Conservation (phyloP, 2,329 filamentous ascomycete species). For the Drechslerella coelobrocha region DNA sequence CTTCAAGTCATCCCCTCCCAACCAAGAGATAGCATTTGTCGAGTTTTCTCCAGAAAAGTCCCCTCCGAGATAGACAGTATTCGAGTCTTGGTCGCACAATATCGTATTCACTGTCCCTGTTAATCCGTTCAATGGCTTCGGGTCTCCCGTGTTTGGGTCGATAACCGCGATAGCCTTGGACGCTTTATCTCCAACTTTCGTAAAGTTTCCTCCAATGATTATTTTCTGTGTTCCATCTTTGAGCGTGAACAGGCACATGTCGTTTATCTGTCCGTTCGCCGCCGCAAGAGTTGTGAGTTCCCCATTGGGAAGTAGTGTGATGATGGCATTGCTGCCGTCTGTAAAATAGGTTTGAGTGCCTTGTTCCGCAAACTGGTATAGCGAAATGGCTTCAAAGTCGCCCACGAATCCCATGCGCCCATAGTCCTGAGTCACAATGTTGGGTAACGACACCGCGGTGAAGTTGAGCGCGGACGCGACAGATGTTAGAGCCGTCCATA, state of each 20-base stretch:
- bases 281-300: conserved; percentile 75
- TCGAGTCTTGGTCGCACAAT: conserved; percentile 77
- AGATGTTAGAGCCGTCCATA: conserved; percentile 37
- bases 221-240: conserved; percentile 73
- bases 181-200: conserved; percentile 77
- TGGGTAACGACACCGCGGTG: conserved; percentile 34
- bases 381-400: conserved; percentile 87
- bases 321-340: conserved; percentile 81
- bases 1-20: conserved; percentile 71
- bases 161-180: conserved; percentile 82
- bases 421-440: conserved; percentile 33
- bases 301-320: conserved; percentile 84
- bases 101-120: conserved; percentile 82
- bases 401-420: conserved; percentile 61
- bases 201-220: conserved; percentile 93
- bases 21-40: conserved; percentile 88
- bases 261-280: conserved; percentile 82
- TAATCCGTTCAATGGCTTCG: conserved; percentile 80
- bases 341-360: conserved; percentile 70
- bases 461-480: conserved; percentile 42
- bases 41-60: conserved; percentile 81
- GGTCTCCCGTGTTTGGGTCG: conserved; percentile 72
- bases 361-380: conserved; percentile 86
- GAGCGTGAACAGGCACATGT: conserved; percentile 81
- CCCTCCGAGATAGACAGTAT: conserved; percentile 89